Percentiles rank a stretch among this genome's conserved stretches.
These are phyloP conservation scores for Starmerella geochares DNA, from an alignment of 805 yeast species.

Conservation along the genomic window DNA sequence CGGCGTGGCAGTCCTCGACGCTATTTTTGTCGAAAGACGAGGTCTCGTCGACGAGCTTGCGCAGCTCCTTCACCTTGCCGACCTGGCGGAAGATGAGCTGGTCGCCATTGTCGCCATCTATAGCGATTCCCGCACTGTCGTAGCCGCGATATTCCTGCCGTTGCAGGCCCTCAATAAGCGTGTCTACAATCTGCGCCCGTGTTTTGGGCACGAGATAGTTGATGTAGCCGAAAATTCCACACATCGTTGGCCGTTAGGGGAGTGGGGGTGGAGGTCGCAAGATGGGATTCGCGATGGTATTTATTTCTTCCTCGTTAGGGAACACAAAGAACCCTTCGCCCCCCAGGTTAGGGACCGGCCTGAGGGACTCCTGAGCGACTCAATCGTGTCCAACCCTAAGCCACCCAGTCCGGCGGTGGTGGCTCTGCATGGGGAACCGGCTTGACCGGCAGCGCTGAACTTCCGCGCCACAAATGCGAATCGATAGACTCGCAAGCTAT, in stretches of 20 bases:
- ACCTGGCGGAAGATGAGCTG: conserved; percentile 68
- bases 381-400: neutral
- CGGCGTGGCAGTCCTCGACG: conserved; percentile 74
- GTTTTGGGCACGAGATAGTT: conserved; percentile 86
- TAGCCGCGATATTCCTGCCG: conserved; percentile 96
- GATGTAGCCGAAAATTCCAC: conserved; percentile 98
- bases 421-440: too few species aligned
- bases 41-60: conserved; percentile 42
- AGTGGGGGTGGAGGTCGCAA: conserved; percentile 1
- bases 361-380: neutral
- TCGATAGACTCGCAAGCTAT: too few species aligned
- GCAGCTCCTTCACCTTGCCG: conserved; percentile 82
- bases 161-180: conserved; percentile 60
- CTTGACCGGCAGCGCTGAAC: too few species aligned
- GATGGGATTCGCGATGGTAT: conserved; percentile 5
- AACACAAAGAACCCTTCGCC: conserved; percentile 1
- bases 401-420: too few species aligned
- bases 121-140: conserved; percentile 93
- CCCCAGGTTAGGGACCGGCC: conserved; percentile 4
- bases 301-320: conserved; percentile 11
- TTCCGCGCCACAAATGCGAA: too few species aligned
- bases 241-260: conserved; percentile 21
- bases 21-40: conserved; percentile 42
- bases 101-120: conserved; percentile 73
- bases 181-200: conserved; percentile 85